phyloP scores from a whole-genome alignment of 495 filamentous ascomycete species.

The Trichoderma erinaceum region DNA sequence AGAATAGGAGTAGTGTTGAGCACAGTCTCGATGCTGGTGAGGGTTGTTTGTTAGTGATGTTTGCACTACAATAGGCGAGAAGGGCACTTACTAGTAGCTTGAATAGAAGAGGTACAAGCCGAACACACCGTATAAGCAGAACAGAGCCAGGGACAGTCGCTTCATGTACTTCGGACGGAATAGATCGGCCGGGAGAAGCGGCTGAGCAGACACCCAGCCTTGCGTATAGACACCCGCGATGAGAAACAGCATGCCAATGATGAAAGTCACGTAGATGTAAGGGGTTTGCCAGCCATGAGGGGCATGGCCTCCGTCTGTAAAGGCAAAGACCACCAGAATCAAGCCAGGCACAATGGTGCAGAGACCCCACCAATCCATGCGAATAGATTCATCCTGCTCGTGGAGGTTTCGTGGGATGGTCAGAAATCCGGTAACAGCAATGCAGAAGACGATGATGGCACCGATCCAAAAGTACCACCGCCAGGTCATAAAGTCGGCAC shows the following conservation, averaged over 20 bases:
- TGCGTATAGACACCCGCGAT: slow-evolving; percentile 62
- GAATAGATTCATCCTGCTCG: slow-evolving; percentile 17
- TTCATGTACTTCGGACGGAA: slow-evolving; percentile 70
- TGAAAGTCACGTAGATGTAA: slow-evolving; percentile 59
- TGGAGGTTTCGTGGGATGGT: slow-evolving; percentile 51
- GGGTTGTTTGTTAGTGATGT: background rate
- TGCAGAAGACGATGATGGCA: slow-evolving; percentile 37
- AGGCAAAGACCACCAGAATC: slow-evolving; percentile 68
- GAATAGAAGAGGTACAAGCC: slow-evolving; percentile 74
- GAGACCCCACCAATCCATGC: slow-evolving; percentile 68
- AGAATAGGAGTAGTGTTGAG: slow-evolving; percentile 62
- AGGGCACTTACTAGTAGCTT: slow-evolving; percentile 63
- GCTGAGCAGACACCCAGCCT: slow-evolving; percentile 65
- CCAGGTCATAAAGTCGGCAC: slow-evolving; percentile 53
- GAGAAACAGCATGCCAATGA: slow-evolving; percentile 53
- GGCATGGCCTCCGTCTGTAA: slow-evolving; percentile 68
- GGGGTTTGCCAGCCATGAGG: slow-evolving; percentile 65
- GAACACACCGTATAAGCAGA: slow-evolving; percentile 70
- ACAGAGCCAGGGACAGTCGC: slow-evolving; percentile 58
- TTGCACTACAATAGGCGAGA: background rate
- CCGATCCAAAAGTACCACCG: slow-evolving; percentile 71
- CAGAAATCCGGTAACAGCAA: slow-evolving; percentile 38
- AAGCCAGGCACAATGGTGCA: slow-evolving; percentile 58
- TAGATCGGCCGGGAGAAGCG: slow-evolving; percentile 67
- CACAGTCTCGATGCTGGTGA: slow-evolving; percentile 55